Conservation (phyloP, 495 filamentous ascomycete species). For the Penicillium turbatum region DNA sequence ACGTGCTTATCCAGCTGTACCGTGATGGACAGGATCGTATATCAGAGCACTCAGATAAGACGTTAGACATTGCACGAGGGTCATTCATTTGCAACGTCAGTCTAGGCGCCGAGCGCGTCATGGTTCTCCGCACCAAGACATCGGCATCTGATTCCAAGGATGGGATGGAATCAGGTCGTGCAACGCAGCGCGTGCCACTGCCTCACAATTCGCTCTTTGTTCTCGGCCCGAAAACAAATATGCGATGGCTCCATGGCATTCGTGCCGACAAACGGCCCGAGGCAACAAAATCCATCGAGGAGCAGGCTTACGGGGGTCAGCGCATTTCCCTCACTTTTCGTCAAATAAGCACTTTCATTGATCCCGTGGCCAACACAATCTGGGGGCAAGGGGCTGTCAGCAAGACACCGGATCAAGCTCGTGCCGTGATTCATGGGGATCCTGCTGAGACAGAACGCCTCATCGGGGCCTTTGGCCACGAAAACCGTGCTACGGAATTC, state of each 20-base stretch:
- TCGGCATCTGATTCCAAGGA: constrained; percentile 22
- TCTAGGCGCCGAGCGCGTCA: constrained; percentile 83
- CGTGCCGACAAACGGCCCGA: constrained; percentile 72
- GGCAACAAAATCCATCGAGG: constrained; percentile 60
- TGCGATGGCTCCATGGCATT: constrained; percentile 85
- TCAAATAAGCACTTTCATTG: constrained; percentile 79
- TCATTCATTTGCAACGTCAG: constrained; percentile 89
- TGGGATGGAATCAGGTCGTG: constrained; percentile 34
- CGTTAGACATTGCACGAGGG: constrained; percentile 77
- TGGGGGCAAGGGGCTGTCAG: constrained; percentile 86
- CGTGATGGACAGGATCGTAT: constrained; percentile 90
- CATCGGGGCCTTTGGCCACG: constrained; percentile 74
- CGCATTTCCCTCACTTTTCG: constrained; percentile 94
- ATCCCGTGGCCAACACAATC: constrained; percentile 57
- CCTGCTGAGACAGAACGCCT: constrained; percentile 61
- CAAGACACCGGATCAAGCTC: constrained; percentile 57
- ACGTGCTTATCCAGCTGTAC: constrained; percentile 90
- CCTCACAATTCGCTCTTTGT: constrained; percentile 87
- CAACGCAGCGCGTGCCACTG: constrained; percentile 63
- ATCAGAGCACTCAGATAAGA: constrained; percentile 96
- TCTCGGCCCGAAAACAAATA: constrained; percentile 77
- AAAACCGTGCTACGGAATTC: constrained; percentile 73
- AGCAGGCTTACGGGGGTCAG: constrained; percentile 66
- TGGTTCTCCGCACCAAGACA: constrained; percentile 85
- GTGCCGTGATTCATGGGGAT: constrained; percentile 63